Evolutionary conservation across 1,284 basidiomycete genomes (phyloP).

Genomic region (Hypsizygus ulmarius): DNA sequence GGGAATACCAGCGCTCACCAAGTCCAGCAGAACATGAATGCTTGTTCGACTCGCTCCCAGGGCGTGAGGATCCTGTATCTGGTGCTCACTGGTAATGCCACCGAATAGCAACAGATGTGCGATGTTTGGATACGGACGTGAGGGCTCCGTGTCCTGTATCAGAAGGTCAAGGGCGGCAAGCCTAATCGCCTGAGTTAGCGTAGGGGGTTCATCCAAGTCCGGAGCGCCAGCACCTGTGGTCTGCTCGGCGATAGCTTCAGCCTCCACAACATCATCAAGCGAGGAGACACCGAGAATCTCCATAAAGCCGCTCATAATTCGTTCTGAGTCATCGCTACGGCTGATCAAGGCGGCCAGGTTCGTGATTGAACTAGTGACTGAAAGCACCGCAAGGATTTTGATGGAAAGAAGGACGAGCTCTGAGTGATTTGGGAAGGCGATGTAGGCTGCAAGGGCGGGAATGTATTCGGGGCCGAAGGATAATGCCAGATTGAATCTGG

Average conservation of each 20-base stretch:
- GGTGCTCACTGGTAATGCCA: slow-evolving; percentile 46
- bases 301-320: slow-evolving; percentile 83
- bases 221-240: slow-evolving; percentile 70
- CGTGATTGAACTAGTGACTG: slow-evolving; percentile 53
- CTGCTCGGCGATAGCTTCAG: slow-evolving; percentile 58
- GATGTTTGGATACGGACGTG: slow-evolving; percentile 76
- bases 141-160: slow-evolving; percentile 71
- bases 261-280: slow-evolving; percentile 53
- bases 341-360: slow-evolving; percentile 82
- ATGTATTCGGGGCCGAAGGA: slow-evolving; percentile 76
- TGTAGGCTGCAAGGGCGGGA: slow-evolving; percentile 82
- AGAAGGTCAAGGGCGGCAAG: slow-evolving; percentile 85
- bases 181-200: slow-evolving; percentile 70
- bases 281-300: slow-evolving; percentile 66
- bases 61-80: slow-evolving; percentile 75
- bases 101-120: slow-evolving; percentile 90
- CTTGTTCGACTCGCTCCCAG: slow-evolving; percentile 69
- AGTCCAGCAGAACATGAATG: slow-evolving; percentile 79
- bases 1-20: slow-evolving; percentile 71
- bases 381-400: slow-evolving; percentile 76
- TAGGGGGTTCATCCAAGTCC: slow-evolving; percentile 44
- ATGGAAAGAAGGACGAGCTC: slow-evolving; percentile 80
- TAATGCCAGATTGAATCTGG: slow-evolving; percentile 77
- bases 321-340: slow-evolving; percentile 79
- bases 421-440: slow-evolving; percentile 68